Percentiles rank a stretch among this genome's conserved stretches.
Conservation (phyloP, 192 early-diverging fungal species). For the Pilobolus umbonatus region DNA sequence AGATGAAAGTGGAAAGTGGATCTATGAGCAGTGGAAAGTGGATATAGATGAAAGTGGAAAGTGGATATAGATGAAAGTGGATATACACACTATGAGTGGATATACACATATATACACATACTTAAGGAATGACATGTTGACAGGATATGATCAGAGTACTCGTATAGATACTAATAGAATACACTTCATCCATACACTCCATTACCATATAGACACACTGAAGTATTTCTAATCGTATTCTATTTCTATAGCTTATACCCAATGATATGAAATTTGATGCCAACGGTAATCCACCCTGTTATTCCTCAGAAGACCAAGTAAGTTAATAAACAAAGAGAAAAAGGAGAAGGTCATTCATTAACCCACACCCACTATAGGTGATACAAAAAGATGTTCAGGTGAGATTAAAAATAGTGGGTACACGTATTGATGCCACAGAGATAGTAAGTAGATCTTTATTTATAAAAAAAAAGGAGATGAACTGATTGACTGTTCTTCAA, state of each 20-base stretch:
- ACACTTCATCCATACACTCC: too few relatives aligned
- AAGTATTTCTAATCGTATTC: constrained; percentile 1
- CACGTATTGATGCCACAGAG: constrained; percentile 84
- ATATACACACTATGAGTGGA: too few relatives aligned
- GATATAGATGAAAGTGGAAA: background rate
- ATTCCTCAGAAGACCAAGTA: constrained; percentile 71
- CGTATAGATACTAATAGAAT: background rate
- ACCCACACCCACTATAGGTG: too few relatives aligned
- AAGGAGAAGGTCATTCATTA: background rate
- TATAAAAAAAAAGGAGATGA: background rate
- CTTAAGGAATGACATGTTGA: too few relatives aligned
- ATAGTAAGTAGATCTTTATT: constrained; percentile 60
- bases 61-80: background rate
- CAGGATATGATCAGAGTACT: too few relatives aligned
- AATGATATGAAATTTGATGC: constrained; percentile 88
- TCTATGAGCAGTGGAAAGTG: too few relatives aligned
- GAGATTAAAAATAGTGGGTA: constrained; percentile 85
- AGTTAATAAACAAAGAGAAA: background rate
- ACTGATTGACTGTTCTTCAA: constrained; percentile 1
- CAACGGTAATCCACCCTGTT: constrained; percentile 79
- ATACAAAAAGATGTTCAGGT: constrained; percentile 87
- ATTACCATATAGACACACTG: too few relatives aligned
- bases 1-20: too few relatives aligned
- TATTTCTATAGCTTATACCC: constrained; percentile 25
- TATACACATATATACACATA: too few relatives aligned